phyloP scores from a whole-genome alignment of 2,329 filamentous ascomycete genomes.

The Hirsutella minnesotensis region DNA sequence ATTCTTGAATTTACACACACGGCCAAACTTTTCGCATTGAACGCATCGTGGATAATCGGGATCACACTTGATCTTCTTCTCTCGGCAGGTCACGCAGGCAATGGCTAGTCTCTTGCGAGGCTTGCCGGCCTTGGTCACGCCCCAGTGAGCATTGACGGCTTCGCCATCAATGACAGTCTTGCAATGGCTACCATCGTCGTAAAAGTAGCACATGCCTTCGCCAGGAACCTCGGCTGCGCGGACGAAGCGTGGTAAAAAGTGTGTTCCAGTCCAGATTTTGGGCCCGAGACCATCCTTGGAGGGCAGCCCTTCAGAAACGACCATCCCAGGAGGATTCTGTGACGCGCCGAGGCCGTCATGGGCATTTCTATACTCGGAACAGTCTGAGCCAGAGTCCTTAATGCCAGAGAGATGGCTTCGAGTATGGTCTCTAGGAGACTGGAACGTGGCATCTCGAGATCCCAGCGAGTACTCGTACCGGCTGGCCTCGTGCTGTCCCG shows the following conservation, averaged over 20 bases:
- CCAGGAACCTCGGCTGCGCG: slow-evolving; percentile 57
- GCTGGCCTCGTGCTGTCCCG: slow-evolving; percentile 26
- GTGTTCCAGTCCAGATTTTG: slow-evolving; percentile 58
- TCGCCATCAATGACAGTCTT: slow-evolving; percentile 79
- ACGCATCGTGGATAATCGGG: slow-evolving; percentile 78
- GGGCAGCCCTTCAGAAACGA: slow-evolving; percentile 28
- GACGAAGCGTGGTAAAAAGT: slow-evolving; percentile 55
- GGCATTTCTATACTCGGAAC: slow-evolving; percentile 14
- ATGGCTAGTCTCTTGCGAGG: slow-evolving; percentile 83
- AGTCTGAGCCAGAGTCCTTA: slow-evolving; percentile 18
- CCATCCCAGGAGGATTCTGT: slow-evolving; percentile 10
- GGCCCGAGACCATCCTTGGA: slow-evolving; percentile 51
- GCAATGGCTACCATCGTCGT: slow-evolving; percentile 74
- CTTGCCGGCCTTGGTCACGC: slow-evolving; percentile 87
- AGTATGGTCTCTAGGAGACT: slow-evolving; percentile 21
- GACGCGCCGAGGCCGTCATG: slow-evolving; percentile 1
- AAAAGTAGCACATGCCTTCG: slow-evolving; percentile 74
- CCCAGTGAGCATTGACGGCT: slow-evolving; percentile 82
- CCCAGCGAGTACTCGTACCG: slow-evolving; percentile 34
- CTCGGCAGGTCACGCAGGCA: slow-evolving; percentile 83
- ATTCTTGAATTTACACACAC: slow-evolving; percentile 74
- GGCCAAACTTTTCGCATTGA: slow-evolving; percentile 85
- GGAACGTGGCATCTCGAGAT: slow-evolving; percentile 24
- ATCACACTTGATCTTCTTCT: slow-evolving; percentile 97
- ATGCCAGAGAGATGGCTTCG: slow-evolving; percentile 24